Evolutionary conservation across 208 protist species (phyloP).

Genomic region (Balamuthia mandrillaris): DNA sequence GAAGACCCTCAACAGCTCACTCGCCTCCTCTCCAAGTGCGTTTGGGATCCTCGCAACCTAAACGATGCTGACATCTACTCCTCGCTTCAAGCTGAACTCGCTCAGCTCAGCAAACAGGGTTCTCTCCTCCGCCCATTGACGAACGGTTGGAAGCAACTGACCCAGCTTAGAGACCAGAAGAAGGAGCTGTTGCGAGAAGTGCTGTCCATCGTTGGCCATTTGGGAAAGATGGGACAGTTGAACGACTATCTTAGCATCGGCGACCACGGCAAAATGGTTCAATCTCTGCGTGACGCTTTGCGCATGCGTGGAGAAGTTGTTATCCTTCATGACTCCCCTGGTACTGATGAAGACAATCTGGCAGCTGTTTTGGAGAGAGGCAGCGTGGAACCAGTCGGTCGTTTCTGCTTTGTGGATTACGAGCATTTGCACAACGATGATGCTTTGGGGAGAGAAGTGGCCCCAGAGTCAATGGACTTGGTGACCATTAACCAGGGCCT

Average conservation of each 20-base stretch:
- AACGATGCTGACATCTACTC: conserved; percentile 53
- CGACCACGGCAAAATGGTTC: neutral
- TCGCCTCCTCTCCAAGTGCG: conserved; percentile 12
- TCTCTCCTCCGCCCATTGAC: too few species aligned
- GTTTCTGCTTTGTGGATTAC: conserved; percentile 54
- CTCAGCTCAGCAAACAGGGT: too few species aligned
- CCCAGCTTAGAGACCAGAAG: neutral
- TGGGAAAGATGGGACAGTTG: neutral
- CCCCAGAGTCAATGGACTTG: conserved; percentile 44
- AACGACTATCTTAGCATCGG: neutral
- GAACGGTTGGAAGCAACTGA: too few species aligned
- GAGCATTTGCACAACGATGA: neutral
- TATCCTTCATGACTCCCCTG: neutral
- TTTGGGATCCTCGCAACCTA: conserved; percentile 35
- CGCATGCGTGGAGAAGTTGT: neutral
- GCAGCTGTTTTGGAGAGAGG: conserved; percentile 48
- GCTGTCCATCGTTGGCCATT: neutral
- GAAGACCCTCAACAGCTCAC: conserved; percentile 25
- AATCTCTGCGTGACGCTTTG: neutral
- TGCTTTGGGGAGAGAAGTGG: conserved; percentile 22
- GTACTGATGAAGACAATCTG: conserved; percentile 23
- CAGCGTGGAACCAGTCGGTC: conserved; percentile 26
- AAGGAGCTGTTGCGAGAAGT: neutral
- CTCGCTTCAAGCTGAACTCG: neutral
- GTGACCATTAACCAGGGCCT: conserved; percentile 62